phyloP scores from a whole-genome alignment of 2,329 filamentous ascomycete genomes.

The Amylocarpus encephaloides region DNA sequence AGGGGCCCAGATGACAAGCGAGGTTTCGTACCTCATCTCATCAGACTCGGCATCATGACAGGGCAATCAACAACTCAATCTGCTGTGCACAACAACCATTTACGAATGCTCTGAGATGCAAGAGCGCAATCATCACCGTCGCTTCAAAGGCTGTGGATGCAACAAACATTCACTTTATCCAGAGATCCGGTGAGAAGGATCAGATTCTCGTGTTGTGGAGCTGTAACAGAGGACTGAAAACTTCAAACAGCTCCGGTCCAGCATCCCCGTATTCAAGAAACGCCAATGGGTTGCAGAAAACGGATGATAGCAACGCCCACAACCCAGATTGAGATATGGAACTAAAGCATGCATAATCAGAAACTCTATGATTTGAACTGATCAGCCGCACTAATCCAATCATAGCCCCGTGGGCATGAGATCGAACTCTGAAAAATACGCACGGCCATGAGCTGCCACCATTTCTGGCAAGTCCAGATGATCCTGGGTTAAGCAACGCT shows the following conservation, averaged over 20 bases:
- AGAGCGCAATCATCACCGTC: background rate
- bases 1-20: constrained; percentile 10
- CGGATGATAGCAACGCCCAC: constrained; percentile 24
- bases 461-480: constrained; percentile 24
- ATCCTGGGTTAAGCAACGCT: constrained; percentile 20
- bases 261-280: constrained; percentile 27
- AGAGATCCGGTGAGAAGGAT: background rate
- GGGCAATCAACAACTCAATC: background rate
- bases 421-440: constrained; percentile 21
- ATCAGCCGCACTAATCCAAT: constrained; percentile 22
- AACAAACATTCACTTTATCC: background rate
- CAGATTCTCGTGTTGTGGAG: background rate
- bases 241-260: constrained; percentile 23
- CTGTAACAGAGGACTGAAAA: constrained; percentile 12
- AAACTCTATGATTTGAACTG: constrained; percentile 27
- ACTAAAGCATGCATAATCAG: constrained; percentile 32
- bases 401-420: constrained; percentile 10
- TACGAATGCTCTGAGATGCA: no score
- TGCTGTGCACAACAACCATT: background rate
- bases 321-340: constrained; percentile 23
- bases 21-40: constrained; percentile 12
- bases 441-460: constrained; percentile 23
- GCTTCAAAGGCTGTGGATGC: background rate
- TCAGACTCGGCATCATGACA: constrained; percentile 7
- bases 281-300: constrained; percentile 29